phyloP scores from a whole-genome alignment of 768 basidiomycete species.

The Hygrophoropsis aurantiaca region DNA sequence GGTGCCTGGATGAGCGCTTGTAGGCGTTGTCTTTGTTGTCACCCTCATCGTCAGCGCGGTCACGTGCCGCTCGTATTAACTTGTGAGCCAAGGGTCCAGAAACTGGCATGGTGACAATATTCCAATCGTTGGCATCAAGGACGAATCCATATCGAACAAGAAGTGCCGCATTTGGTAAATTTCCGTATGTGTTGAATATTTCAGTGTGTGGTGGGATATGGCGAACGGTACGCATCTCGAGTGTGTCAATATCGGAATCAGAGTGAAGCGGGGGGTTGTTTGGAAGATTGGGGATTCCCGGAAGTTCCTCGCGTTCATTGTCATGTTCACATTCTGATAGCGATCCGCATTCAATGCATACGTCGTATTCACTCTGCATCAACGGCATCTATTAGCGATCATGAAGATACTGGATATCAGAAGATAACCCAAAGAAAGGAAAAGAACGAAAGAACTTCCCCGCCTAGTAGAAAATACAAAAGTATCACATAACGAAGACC shows the following conservation, averaged over 20 bases:
- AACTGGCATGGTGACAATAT: constrained; percentile 41
- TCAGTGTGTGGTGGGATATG: constrained; percentile 51
- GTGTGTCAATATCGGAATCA: constrained; percentile 36
- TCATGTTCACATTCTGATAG: constrained; percentile 70
- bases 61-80: constrained; percentile 9
- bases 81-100: constrained; percentile 15
- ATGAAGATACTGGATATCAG: background rate
- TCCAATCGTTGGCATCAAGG: constrained; percentile 72
- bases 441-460: constrained; percentile 1
- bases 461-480: too few relatives aligned
- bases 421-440: background rate
- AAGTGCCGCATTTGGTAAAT: constrained; percentile 63
- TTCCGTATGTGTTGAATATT: constrained; percentile 79
- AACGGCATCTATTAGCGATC: background rate
- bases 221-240: constrained; percentile 68
- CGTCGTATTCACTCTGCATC: constrained; percentile 65
- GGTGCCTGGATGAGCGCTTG: too few relatives aligned
- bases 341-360: constrained; percentile 72
- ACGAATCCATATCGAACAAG: constrained; percentile 71
- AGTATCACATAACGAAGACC: background rate
- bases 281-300: background rate
- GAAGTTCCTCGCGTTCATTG: constrained; percentile 20
- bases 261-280: constrained; percentile 12
- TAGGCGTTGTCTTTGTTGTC: background rate
- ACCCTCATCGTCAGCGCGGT: background rate